Base-by-base conservation (phyloP, 257 asterid genomes). In the Sherardia arvensis region DNA sequence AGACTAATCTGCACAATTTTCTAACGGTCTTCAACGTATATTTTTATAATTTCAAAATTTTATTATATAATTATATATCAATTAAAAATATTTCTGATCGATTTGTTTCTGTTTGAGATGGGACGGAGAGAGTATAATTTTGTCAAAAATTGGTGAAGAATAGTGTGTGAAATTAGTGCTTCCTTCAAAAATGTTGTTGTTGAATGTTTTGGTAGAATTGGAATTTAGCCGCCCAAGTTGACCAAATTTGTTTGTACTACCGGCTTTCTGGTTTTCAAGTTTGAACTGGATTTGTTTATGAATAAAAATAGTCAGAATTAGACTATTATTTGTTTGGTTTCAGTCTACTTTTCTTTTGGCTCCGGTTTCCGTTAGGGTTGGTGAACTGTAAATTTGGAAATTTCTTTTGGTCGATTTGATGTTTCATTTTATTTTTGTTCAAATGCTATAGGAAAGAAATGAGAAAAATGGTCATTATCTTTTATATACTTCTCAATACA, bases 141-240 rank as follows among this genome's bases (percentile, higher is more conserved):
- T n/a, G n/a, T n/a, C n/a, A n/a, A n/a, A n/a, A n/a, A 30, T 30
- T 30, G 3, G 6, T 30, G 34, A 30, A 30, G 34, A 30, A 30
- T 30, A 6, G 4, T 30, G n/a, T n/a, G n/a, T n/a, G n/a, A n/a
- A n/a, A n/a, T n/a, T n/a, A n/a, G n/a, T n/a, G n/a, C n/a, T n/a
- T n/a, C 61, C 61, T 15, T 55, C 36, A 20, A 23, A 43, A 43
- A 14, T 43, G 51, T 43, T 15, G 21, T 43, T 17, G 20, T 43
- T 43, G 51, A 43, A 43, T 57, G n/a, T 32, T 59, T 30, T 29
- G 63, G 26, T 15, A 65, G 38, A 48, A 38, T 22, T 66, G 60
- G 64, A 69, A 69, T 65, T 56, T 25, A 74, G 95, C 91, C 86
- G 96, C 87, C 91, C 78, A 62, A 59, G 75, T 88, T 83, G 94